Conservation (phyloP, 2,329 filamentous ascomycete species). For the Graphilbum fragrans region DNA sequence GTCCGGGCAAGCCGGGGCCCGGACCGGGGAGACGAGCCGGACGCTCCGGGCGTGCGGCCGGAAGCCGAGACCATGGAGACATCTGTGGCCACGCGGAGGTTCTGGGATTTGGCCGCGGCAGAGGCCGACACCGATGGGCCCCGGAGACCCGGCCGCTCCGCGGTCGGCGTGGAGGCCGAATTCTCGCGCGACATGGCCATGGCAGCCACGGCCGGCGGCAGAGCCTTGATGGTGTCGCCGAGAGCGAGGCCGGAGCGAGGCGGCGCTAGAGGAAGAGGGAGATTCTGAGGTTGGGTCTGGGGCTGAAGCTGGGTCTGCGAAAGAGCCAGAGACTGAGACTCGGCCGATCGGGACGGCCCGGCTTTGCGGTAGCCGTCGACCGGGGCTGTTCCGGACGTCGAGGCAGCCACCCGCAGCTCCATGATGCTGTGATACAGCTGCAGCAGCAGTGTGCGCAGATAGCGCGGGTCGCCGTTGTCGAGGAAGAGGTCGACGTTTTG, state of each 20-base stretch:
- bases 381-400: slow-evolving; percentile 16
- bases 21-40: neutral
- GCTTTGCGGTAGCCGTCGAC: slow-evolving; percentile 14
- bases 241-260: slow-evolving; percentile 7
- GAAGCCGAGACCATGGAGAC: slow-evolving; percentile 24
- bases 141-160: slow-evolving; percentile 29
- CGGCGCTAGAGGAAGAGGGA: too few species aligned
- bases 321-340: neutral
- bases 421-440: slow-evolving; percentile 56
- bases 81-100: slow-evolving; percentile 45
- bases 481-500: slow-evolving; percentile 53
- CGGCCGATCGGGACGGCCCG: slow-evolving; percentile 4
- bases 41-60: neutral
- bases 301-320: too few species aligned
- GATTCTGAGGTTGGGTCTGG: too few species aligned
- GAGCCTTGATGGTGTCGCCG: slow-evolving; percentile 26
- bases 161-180: slow-evolving; percentile 31
- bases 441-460: slow-evolving; percentile 52
- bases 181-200: slow-evolving; percentile 18
- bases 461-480: slow-evolving; percentile 53
- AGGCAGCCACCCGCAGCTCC: slow-evolving; percentile 44
- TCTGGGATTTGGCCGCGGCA: slow-evolving; percentile 34
- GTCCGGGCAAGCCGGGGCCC: too few species aligned
- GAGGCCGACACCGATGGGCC: slow-evolving; percentile 21
- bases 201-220: slow-evolving; percentile 27